Base-by-base conservation (phyloP, 2,329 filamentous ascomycete genomes). In the Ceratocystis destructans region DNA sequence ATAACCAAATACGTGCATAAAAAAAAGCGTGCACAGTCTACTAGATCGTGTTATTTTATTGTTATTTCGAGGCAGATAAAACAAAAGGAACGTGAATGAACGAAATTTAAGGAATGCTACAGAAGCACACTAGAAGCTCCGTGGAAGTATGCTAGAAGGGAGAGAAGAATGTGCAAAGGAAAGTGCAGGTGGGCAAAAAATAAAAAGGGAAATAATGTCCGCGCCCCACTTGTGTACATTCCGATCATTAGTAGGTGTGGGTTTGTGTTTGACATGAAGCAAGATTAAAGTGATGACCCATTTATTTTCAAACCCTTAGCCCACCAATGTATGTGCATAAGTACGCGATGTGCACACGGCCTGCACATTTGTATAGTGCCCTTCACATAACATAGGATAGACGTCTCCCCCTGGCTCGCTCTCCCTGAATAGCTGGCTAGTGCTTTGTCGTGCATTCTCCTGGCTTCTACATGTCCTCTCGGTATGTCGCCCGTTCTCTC, bases 51-150 rank as follows among this genome's bases (percentile, higher is more conserved):
- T 12, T 37, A 3, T 37, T 37, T 8, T 12, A 22, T 3, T 3
- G 0, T 3, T 37, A 37, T 12, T 12, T 12, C 33, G 33, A 37
- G 33, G 37, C 37, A 41, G 10, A 41, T 7, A 59, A 57, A 31
- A 17, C 25, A 17, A 17, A 28, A 33, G 15, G n/a, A 33, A 12
- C 53, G 12, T 57, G n/a, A 5, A 3, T n/a, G 22, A 28, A 10
- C 17, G 55, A 59, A 59, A 59, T 59, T 59, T 33, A 2, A 59
- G 12, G 55, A 59, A 59, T 33, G 55, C 31, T 15, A 59, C 55
- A 59, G 55, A 59, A 59, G 55, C 55, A 37, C 55, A 31, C 55
- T 59, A 59, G 55, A 59, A 59, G 55, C 55, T 3, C 55, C 0
- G 17, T 59, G 55, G 55, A 59, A 59, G 55, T 8, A 8, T 37